phyloP scores from a whole-genome alignment of 768 basidiomycete species.

The Sarcodon sp. region DNA sequence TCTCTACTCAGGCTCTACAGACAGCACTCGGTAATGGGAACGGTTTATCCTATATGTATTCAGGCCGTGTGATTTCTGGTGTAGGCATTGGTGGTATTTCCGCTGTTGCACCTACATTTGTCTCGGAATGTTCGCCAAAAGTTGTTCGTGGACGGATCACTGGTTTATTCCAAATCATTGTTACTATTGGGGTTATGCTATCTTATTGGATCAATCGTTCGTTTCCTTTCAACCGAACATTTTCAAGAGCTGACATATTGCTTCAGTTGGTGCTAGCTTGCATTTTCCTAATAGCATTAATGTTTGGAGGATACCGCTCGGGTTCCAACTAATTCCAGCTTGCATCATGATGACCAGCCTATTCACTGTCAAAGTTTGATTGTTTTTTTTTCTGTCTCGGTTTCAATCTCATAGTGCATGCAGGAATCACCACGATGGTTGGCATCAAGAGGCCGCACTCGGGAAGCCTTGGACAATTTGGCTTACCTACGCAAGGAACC shows the following conservation, averaged over 20 bases:
- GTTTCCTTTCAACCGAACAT: conserved; percentile 15
- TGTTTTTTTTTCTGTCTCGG: conserved; percentile 2
- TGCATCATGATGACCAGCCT: conserved; percentile 59
- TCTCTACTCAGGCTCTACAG: conserved; percentile 41
- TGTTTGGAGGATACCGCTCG: conserved; percentile 66
- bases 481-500: conserved; percentile 46
- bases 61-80: conserved; percentile 70
- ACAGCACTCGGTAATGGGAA: conserved; percentile 46
- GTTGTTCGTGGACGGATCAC: conserved; percentile 78
- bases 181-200: conserved; percentile 75
- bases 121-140: conserved; percentile 82
- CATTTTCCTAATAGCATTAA: conserved; percentile 32
- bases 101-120: conserved; percentile 76
- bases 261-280: conserved; percentile 43
- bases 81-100: conserved; percentile 76
- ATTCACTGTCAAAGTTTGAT: conserved; percentile 45
- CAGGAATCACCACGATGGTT: conserved; percentile 73
- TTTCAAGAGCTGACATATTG: not conserved
- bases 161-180: conserved; percentile 81
- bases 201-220: conserved; percentile 72
- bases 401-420: not conserved
- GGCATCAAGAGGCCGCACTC: conserved; percentile 42
- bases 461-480: conserved; percentile 44
- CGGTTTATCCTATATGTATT: conserved; percentile 62
- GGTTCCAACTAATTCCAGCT: conserved; percentile 65